phyloP scores from a whole-genome alignment of 2,329 filamentous ascomycete species.

The Microsporum canis region DNA sequence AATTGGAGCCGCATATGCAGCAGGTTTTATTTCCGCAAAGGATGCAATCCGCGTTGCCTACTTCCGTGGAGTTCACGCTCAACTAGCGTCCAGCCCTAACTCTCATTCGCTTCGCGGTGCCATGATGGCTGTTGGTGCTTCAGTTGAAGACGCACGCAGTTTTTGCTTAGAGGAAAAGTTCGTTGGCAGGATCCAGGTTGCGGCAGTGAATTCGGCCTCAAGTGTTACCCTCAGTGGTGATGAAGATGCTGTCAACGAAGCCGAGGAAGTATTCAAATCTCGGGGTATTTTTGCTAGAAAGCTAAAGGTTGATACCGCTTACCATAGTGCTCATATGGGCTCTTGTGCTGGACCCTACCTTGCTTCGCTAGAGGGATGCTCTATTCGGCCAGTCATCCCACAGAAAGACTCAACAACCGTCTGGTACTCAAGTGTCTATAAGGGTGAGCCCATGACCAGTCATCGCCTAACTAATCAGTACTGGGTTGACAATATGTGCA shows the following conservation, averaged over 20 bases:
- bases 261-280: constrained; percentile 22
- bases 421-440: constrained; percentile 25
- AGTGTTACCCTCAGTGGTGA: constrained; percentile 39
- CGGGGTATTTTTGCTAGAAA: constrained; percentile 29
- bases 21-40: constrained; percentile 31
- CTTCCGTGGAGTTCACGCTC: constrained; percentile 32
- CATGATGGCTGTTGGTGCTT: constrained; percentile 41
- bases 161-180: constrained; percentile 21
- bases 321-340: constrained; percentile 36
- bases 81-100: constrained; percentile 9
- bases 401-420: constrained; percentile 4
- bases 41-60: constrained; percentile 38
- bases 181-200: constrained; percentile 22
- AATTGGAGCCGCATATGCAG: constrained; percentile 41
- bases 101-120: constrained; percentile 22
- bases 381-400: neutral
- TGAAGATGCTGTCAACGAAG: constrained; percentile 24
- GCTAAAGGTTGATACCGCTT: constrained; percentile 35
- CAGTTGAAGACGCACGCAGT: constrained; percentile 26
- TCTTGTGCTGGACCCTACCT: constrained; percentile 17
- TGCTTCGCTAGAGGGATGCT: neutral
- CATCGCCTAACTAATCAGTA: constrained; percentile 18
- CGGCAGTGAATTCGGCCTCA: constrained; percentile 31
- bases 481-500: constrained; percentile 30
- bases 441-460: constrained; percentile 17